Conservation (phyloP, 106 monocot genomes). For the Chionographis japonica region DNA sequence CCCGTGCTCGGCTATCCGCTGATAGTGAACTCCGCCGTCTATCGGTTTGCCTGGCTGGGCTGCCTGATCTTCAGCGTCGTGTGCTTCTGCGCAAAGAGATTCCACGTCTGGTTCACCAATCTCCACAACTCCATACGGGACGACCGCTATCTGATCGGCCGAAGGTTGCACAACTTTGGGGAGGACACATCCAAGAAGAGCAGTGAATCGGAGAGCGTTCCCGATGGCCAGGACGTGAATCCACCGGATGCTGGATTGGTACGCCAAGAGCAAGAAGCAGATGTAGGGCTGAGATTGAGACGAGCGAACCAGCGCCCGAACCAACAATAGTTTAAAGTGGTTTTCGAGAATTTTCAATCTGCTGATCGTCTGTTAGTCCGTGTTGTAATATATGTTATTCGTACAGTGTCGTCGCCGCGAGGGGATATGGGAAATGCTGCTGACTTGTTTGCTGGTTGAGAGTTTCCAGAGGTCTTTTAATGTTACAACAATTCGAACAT, state of each 20-base stretch:
- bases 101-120: constrained; percentile 93
- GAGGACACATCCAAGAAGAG: constrained; percentile 22
- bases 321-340: constrained; percentile 4
- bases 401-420: too few relatives aligned
- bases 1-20: constrained; percentile 84
- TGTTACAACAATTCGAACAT: too few relatives aligned
- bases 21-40: constrained; percentile 92
- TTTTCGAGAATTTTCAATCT: too few relatives aligned
- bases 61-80: constrained; percentile 65
- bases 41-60: constrained; percentile 91
- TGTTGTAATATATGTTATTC: too few relatives aligned
- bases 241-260: constrained; percentile 12
- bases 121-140: constrained; percentile 97
- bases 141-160: constrained; percentile 87
- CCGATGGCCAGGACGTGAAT: constrained; percentile 11
- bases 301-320: constrained; percentile 30
- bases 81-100: constrained; percentile 69
- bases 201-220: constrained; percentile 4
- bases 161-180: constrained; percentile 84
- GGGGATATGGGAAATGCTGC: too few relatives aligned
- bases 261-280: constrained; percentile 35
- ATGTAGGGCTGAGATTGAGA: constrained; percentile 43
- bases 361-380: too few relatives aligned
- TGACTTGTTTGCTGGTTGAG: too few relatives aligned
- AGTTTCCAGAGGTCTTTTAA: too few relatives aligned